Base-by-base conservation (phyloP, 768 basidiomycete species). In the Clavulina sp. region DNA sequence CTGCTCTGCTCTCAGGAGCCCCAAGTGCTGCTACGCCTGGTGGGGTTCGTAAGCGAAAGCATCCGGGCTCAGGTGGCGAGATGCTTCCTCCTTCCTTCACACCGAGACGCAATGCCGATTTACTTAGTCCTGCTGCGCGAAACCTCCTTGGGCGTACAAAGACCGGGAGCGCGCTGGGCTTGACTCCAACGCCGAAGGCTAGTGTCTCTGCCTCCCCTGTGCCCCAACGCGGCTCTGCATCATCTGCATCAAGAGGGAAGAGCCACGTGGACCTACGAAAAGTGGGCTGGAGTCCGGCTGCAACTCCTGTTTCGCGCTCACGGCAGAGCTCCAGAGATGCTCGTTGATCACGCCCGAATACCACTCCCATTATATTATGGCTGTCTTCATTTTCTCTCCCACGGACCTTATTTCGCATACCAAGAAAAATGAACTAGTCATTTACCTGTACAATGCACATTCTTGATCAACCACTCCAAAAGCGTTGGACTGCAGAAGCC, bases 71-170 rank as follows among this genome's bases (percentile, higher is more conserved):
- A n/a, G 73, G 70, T 52, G 73, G 76, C 6, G 63, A 67, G n/a
- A 91, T 89, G 87, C 74, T 71, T 5, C 85, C 88, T 24, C 86
- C 86, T 9, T 70, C 55, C 5, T 47, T 76, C 74, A 91, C 88
- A 2, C 87, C 89, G 1, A 72, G 78, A 54, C 74, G 77, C 16
- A 78, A 82, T 41, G 80, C 77, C 5, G 86, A 84, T 4, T 76
- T 73, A 54, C 64, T 93, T 56, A 92, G 89, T 0, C 89, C 89
- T n/a, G 91, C 91, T 26, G 91, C 78, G 24, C 75, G 71, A 61
- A 69, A 80, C 54, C 61, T 95, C 41, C 66, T 95, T 56, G 77
- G 89, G 57, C 69, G 81, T 58, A 80, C 49, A 54, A 47, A 57
- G 55, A 21, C 34, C 51, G 52, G 57, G 48, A 47, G 26, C 24